Evolutionary conservation across 768 basidiomycete species (phyloP), one percentile per base, ranked within the genome.

Genomic region (Sporobolomyces phaffii): DNA sequence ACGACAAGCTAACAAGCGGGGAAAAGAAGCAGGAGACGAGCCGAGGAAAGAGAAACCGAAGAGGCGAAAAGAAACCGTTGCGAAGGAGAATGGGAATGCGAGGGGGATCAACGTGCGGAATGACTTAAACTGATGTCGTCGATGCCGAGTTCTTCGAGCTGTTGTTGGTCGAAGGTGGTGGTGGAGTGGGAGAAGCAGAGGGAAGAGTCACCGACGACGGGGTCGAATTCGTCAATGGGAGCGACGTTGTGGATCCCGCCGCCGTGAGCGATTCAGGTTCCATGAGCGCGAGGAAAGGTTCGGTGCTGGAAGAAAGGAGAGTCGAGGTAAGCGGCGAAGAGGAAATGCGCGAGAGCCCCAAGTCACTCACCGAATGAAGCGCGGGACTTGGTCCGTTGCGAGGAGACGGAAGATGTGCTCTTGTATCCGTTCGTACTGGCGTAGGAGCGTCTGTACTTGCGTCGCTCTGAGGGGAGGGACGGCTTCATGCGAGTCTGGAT

Each of bases 341-440:
- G 17, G 26, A 18, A 14, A 7, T 8, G 15, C 0, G 24, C n/a
- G 24, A 44, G 48, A 47, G 26, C 14, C 20, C 28, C 9, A 49
- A 49, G 29, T 20, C 26, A 41, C 65, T 44, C 36, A 70, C 70
- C 70, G 65, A 38, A 73, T 66, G 60, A 73, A 73, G 83, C 94
- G 94, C 18, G 96, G 96, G n/a, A 99, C 88, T 10, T 94, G 97
- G 78, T 99, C 96, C 62, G 93, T 94, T 22, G 96, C 92, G 90
- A 99, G 94, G 73, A 99, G 77, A 51, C 94, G 85, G 82, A 98
- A 98, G 70, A 98, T 91, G 75, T 98, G 93, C 26, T 83, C 87
- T 79, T 98, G 96, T 61, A 99, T 99, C 62, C 93, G 86, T 78
- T 93, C 93, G 77, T 98, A 99, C 73, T 97, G 79, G 72, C 84